These are phyloP conservation scores for Trichophyton equinum DNA, from an alignment of 2,329 filamentous ascomycete species.

Conservation along the genomic window DNA sequence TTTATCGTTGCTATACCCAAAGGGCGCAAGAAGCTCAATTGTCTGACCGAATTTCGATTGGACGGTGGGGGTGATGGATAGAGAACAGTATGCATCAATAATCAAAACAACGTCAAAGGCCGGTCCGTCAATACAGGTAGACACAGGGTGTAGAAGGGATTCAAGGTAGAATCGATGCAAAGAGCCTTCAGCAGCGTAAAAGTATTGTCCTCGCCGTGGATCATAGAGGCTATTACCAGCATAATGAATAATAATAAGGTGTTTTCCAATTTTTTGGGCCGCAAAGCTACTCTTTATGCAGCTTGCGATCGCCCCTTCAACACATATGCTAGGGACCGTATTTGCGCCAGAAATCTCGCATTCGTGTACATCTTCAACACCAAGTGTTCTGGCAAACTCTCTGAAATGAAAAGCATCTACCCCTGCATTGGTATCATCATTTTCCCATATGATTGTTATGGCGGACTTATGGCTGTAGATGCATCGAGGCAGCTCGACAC, in stretches of 20 bases:
- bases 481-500: background rate
- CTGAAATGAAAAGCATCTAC: background rate
- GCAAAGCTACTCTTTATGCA: background rate
- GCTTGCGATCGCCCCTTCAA: background rate
- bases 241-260: background rate
- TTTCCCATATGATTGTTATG: background rate
- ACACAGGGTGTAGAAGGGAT: background rate
- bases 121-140: background rate
- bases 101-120: background rate
- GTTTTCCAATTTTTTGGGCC: background rate
- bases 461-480: background rate
- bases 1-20: background rate
- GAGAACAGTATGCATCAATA: background rate
- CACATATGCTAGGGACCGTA: background rate
- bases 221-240: background rate
- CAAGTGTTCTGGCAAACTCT: background rate
- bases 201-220: background rate
- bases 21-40: background rate
- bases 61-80: background rate
- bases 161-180: background rate
- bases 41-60: background rate
- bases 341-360: background rate
- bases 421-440: background rate
- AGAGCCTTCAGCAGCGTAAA: background rate
- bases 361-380: background rate